Conservation (phyloP, 345 rosid species). For the Mercurialis annua region DNA sequence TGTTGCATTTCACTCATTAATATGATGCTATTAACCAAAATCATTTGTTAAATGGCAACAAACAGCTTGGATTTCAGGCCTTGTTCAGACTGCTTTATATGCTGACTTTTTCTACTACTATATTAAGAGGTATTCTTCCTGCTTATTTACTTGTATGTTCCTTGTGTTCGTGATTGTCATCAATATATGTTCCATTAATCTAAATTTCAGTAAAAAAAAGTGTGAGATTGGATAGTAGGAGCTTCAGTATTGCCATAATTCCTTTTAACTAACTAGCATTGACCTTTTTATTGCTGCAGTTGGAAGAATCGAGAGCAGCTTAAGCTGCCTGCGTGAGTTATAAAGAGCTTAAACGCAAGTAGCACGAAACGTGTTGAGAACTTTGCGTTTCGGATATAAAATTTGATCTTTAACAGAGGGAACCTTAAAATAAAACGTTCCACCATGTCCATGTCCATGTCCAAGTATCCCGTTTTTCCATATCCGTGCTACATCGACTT, state of each 20-base stretch:
- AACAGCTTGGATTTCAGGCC: conserved; percentile 48
- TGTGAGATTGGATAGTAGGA: not conserved
- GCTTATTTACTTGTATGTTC: not conserved
- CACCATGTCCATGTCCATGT: too few relatives aligned
- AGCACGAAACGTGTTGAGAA: too few relatives aligned
- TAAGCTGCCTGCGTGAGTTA: conserved; percentile 36
- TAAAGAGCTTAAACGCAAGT: not conserved
- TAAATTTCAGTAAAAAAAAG: not conserved
- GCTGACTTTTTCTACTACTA: conserved; percentile 52
- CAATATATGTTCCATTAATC: not conserved
- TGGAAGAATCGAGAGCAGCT: conserved; percentile 42
- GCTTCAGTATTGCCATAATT: not conserved
- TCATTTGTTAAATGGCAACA: conserved; percentile 6
- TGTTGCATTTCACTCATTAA: not conserved
- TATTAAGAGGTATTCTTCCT: conserved; percentile 32
- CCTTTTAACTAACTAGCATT: not conserved
- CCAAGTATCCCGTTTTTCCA: too few relatives aligned
- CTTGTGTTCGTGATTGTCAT: not conserved
- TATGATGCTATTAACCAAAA: not conserved
- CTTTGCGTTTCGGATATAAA: too few relatives aligned
- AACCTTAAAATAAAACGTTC: too few relatives aligned
- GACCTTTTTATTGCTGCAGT: conserved; percentile 17
- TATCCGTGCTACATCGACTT: too few relatives aligned
- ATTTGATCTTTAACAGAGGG: too few relatives aligned
- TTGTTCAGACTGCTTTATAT: conserved; percentile 47